These are phyloP conservation scores for Leptoxyphium fumago DNA, from an alignment of 2,329 filamentous ascomycete genomes.

Conservation along the genomic window DNA sequence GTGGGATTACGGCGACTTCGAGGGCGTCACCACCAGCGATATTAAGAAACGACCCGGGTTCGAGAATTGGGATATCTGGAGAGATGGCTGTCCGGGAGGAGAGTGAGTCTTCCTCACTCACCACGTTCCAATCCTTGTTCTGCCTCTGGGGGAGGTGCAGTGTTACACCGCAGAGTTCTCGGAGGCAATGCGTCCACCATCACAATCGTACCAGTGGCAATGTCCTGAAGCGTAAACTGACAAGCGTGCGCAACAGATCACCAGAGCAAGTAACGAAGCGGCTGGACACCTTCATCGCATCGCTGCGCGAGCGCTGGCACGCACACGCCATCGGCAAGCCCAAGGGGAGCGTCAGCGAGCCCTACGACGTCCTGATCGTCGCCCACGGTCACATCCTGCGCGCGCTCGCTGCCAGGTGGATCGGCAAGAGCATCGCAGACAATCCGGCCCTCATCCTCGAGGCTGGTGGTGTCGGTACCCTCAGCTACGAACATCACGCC, in stretches of 20 bases:
- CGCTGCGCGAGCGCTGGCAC: slow-evolving; percentile 46
- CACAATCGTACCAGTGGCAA: no score
- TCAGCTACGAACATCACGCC: slow-evolving; percentile 37
- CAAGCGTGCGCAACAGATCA: slow-evolving; percentile 30
- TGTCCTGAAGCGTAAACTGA: not conserved
- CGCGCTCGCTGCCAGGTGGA: slow-evolving; percentile 79
- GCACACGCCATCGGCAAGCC: slow-evolving; percentile 37
- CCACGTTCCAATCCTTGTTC: not conserved
- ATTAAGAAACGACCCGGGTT: slow-evolving; percentile 31
- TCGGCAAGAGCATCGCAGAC: slow-evolving; percentile 55
- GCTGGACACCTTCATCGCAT: slow-evolving; percentile 59
- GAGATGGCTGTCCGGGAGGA: slow-evolving; percentile 69
- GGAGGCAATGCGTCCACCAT: no score
- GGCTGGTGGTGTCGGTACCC: slow-evolving; percentile 36
- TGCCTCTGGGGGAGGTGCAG: not conserved
- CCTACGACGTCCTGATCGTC: slow-evolving; percentile 60
- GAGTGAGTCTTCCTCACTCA: slow-evolving; percentile 25
- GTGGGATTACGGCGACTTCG: slow-evolving; percentile 51
- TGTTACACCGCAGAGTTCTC: slow-evolving; percentile 3
- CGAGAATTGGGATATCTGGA: slow-evolving; percentile 69
- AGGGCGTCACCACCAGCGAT: slow-evolving; percentile 39
- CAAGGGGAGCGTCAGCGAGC: slow-evolving; percentile 21
- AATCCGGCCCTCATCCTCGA: slow-evolving; percentile 74
- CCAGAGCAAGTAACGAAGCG: slow-evolving; percentile 58
- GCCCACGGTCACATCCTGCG: slow-evolving; percentile 83